Evolutionary conservation across 257 asterid genomes (phyloP), one percentile per base, ranked within the genome.

Genomic region (Mentha longifolia): DNA sequence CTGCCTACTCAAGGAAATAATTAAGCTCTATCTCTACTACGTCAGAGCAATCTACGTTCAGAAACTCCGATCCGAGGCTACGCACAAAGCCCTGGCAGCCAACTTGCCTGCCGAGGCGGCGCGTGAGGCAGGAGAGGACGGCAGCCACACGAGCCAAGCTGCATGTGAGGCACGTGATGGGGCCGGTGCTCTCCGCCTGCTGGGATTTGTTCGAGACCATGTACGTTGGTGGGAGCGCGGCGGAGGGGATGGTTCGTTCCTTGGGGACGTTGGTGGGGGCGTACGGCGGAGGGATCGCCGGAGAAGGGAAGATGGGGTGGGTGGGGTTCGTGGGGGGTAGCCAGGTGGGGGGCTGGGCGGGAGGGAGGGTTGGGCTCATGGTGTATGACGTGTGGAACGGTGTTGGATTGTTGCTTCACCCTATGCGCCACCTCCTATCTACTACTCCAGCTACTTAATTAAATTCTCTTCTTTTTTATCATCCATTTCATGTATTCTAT

Each of bases 261-360:
- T 7, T 30, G 2, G 88, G 89, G 33, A 79, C 83, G 8, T 75
- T 87, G 45, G 6, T 79, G 5, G 92, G 89, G 13, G 76, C 89
- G 0, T 87, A 80, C 52, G 61, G 28, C 3, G 92, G 89, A 16
- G 92, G 92, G 3, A 31, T 87, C 6, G 56, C 63, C 12, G 86
- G 89, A 41, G 92, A 87, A 64, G 86, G 85, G 67, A 81, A 66
- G 41, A 71, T 67, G 49, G 82, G 83, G 63, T 82, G 89, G 89
- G 31, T 87, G n/a, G 89, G 92, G 11, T 82, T 82, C 67, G 82
- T 84, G 22, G 65, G 66, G 17, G 92, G 92, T 33, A 87, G 92
- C 41, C 89, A 82, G 7, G n/a, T 84, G 22, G 92, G 92, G 92
- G 16, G 89, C 22, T 87, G 92, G 92, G 25, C 73, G 30, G 89